Evolutionary conservation across 1,139 yeast genomes (phyloP), one percentile per base, ranked within the genome.

Genomic region (Lodderomyces beijingensis): DNA sequence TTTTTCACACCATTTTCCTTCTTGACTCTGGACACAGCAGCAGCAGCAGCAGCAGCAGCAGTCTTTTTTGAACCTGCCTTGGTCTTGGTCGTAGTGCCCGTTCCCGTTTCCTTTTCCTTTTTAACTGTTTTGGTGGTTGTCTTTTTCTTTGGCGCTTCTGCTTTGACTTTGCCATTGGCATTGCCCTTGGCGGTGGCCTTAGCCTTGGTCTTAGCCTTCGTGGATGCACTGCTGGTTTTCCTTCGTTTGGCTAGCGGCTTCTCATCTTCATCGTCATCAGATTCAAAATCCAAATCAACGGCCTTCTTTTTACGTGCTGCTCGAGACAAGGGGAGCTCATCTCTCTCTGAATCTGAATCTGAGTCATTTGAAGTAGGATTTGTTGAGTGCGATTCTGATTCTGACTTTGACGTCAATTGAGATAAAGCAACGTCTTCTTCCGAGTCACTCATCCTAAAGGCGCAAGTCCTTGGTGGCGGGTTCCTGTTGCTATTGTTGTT

Each of bases 371-470:
- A 39, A 15, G 33, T 35, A 19, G 38, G 37, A 4, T 37, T 30
- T 3, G 31, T 16, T 5, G 35, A 32, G 3, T 27, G 16, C 4
- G 31, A 20, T 28, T 31, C 28, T 34, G 39, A 15, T 27, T 27
- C 12, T 28, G 33, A 26, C 20, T 30, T 13, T 26, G 30, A 10
- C 35, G 32, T 15, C 7, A 41, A 29, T 19, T 30, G 30, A 4
- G 45, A 39, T 17, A 42, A 35, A 8, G 37, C 39, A 11, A 42
- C 30, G 26, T 42, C 45, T 19, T 42, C 46, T 6, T 43, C 47
- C 2, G 36, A 32, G n/a, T 14, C 18, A 12, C 25, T 23, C 25
- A 23, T 23, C 12, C 12, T 5, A 16, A 10, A 13, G 9, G 17
- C 10, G 27, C 27, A 27, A 27, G 13, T 12, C 21, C 10, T 19